phyloP scores from a whole-genome alignment of 345 rosid species.

The Zanthoxylum bungeanum region DNA sequence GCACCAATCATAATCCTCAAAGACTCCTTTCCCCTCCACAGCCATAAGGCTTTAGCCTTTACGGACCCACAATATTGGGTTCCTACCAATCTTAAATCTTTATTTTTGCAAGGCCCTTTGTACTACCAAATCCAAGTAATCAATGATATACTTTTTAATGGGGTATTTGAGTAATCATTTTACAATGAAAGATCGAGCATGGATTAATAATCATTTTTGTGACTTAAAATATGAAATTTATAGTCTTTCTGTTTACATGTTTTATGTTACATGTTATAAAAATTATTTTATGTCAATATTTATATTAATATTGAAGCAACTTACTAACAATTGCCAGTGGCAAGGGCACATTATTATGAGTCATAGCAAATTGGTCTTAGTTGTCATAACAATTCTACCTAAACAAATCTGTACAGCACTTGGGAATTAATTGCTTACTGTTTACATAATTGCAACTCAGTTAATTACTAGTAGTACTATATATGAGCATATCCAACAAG shows the following conservation, averaged over 20 bases:
- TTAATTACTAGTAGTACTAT: background rate
- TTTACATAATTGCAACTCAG: background rate
- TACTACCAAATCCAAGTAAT: background rate
- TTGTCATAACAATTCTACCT: constrained; percentile 4
- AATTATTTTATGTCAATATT: too few relatives aligned
- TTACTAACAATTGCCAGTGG: background rate
- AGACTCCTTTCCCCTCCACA: constrained; percentile 16
- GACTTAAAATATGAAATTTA: background rate
- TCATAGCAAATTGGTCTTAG: background rate
- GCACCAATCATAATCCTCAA: constrained; percentile 15
- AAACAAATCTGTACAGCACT: background rate
- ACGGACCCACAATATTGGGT: constrained; percentile 17
- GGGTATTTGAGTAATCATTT: constrained; percentile 4
- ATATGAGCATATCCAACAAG: background rate
- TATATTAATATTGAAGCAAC: background rate
- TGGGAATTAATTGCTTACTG: background rate
- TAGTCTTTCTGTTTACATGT: too few relatives aligned
- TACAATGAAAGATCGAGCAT: background rate
- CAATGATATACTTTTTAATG: background rate
- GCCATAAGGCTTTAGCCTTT: background rate
- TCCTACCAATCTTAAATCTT: too few relatives aligned
- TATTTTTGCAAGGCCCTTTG: background rate
- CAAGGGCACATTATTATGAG: background rate
- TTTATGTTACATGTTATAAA: too few relatives aligned
- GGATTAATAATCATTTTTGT: background rate